These are phyloP conservation scores for Astrephomene gubernaculifera DNA, from an alignment of 139 green algal genomes.

Conservation along the genomic window DNA sequence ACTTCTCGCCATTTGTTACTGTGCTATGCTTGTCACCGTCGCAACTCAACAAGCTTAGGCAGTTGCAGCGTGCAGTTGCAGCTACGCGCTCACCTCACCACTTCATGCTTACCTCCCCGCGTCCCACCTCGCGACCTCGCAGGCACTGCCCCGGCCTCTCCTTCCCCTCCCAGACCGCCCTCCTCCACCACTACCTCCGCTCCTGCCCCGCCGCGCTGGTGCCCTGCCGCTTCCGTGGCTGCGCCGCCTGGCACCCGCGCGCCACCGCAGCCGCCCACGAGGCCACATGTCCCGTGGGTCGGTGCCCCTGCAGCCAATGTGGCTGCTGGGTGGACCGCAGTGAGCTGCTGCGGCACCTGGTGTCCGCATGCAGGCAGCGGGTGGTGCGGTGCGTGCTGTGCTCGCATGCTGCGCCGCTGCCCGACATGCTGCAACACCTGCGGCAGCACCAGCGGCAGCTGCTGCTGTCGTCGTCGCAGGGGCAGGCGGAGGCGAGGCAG, in stretches of 20 bases:
- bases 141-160: too few species aligned
- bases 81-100: not conserved
- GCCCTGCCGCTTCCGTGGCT: conserved; percentile 43
- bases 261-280: not conserved
- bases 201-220: conserved; percentile 32
- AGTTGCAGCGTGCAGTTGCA: not conserved
- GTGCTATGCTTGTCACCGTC: not conserved
- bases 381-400: conserved; percentile 48
- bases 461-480: too few species aligned
- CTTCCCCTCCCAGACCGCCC: not conserved
- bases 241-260: conserved; percentile 15
- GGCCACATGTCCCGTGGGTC: conserved; percentile 28
- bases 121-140: not conserved
- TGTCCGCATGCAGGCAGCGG: conserved; percentile 24
- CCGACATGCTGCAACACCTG: conserved; percentile 47
- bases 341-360: conserved; percentile 37
- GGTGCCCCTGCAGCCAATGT: conserved; percentile 22
- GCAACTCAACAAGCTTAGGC: not conserved
- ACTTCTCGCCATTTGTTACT: not conserved
- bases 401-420: conserved; percentile 27
- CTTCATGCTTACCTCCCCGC: not conserved
- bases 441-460: conserved; percentile 25
- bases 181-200: conserved; percentile 31
- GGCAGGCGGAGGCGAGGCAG: not conserved
- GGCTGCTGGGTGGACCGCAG: conserved; percentile 10